These are phyloP conservation scores for Xanthoconium separans DNA, from an alignment of 1,284 basidiomycete species.

Conservation along the genomic window DNA sequence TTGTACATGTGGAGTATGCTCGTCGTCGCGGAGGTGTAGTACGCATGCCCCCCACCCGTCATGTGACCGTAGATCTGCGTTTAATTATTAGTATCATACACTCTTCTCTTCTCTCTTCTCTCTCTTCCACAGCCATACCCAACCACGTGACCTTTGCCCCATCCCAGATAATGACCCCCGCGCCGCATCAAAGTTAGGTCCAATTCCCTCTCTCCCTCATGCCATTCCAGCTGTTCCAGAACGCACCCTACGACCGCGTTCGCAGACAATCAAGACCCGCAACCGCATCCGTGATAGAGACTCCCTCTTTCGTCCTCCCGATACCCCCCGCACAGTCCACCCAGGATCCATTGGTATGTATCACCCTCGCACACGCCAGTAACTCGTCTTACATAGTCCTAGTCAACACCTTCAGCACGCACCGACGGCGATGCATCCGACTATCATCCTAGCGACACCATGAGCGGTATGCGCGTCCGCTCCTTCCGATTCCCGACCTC, in stretches of 20 bases:
- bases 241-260: conserved; percentile 17
- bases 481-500: background rate
- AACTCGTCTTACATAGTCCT: background rate
- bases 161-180: conserved; percentile 21
- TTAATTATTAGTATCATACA: background rate
- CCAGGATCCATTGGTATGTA: conserved; percentile 13
- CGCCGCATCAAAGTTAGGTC: conserved; percentile 23
- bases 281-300: conserved; percentile 47
- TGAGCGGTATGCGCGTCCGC: conserved; percentile 23
- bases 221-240: conserved; percentile 31
- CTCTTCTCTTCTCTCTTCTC: background rate
- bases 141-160: conserved; percentile 30
- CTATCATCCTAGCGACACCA: conserved; percentile 9
- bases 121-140: background rate
- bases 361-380: background rate
- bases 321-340: conserved; percentile 13
- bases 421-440: conserved; percentile 15
- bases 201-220: conserved; percentile 28
- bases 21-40: conserved; percentile 42
- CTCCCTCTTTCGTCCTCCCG: conserved; percentile 26
- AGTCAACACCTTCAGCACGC: conserved; percentile 10
- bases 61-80: conserved; percentile 22
- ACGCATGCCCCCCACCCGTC: conserved; percentile 7
- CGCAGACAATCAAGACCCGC: conserved; percentile 45
- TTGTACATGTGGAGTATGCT: conserved; percentile 86